phyloP scores from a whole-genome alignment of 169 alveolate genomes.

The Cryptosporidium baileyi region DNA sequence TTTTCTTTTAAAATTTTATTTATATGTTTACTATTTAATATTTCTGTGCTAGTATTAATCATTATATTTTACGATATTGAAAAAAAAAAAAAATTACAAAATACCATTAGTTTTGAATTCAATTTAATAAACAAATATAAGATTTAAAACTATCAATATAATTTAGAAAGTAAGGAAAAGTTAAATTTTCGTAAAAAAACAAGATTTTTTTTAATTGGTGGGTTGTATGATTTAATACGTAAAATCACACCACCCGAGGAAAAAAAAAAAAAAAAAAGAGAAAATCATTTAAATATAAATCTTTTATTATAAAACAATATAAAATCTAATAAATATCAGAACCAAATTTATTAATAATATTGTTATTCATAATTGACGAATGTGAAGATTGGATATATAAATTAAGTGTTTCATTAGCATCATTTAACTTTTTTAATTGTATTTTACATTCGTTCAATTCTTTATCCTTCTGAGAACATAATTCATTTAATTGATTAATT shows the following conservation, averaged over 20 bases:
- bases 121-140: no score
- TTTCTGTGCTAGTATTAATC: no score
- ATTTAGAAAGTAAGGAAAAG: no score
- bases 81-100: no score
- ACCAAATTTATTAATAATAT: slow-evolving; percentile 66
- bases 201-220: no score
- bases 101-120: no score
- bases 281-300: not conserved
- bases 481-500: slow-evolving; percentile 20
- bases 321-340: slow-evolving; percentile 52
- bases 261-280: not conserved
- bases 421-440: slow-evolving; percentile 29
- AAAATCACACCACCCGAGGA: no score
- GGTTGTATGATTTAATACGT: no score
- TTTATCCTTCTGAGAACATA: slow-evolving; percentile 34
- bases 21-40: slow-evolving; percentile 16
- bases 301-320: no score
- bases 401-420: slow-evolving; percentile 64
- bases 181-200: no score
- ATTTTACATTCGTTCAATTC: slow-evolving; percentile 31
- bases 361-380: slow-evolving; percentile 54
- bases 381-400: slow-evolving; percentile 66
- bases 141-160: no score
- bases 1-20: slow-evolving; percentile 1
- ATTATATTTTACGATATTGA: no score